phyloP scores from a whole-genome alignment of 768 basidiomycete species.

The Macrolepiota fuliginosa region DNA sequence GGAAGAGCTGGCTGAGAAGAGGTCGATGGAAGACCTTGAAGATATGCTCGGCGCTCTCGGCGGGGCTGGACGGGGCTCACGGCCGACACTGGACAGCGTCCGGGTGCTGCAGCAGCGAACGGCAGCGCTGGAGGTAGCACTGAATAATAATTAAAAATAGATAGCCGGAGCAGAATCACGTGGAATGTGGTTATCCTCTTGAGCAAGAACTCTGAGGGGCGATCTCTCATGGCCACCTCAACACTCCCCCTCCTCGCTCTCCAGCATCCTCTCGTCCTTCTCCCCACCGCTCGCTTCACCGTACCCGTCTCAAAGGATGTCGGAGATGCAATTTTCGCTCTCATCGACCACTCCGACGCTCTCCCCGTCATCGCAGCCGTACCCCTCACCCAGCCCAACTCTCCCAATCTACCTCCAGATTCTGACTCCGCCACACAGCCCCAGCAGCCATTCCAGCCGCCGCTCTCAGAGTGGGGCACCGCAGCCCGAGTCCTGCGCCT shows the following conservation, averaged over 20 bases:
- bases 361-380: conserved; percentile 71
- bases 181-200: background rate
- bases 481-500: conserved; percentile 72
- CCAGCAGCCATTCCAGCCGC: conserved; percentile 13
- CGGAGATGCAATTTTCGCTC: conserved; percentile 62
- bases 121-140: background rate
- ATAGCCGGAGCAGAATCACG: background rate
- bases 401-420: background rate
- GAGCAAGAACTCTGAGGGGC: too few species aligned
- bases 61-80: conserved; percentile 22
- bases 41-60: conserved; percentile 33
- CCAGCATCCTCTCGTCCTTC: conserved; percentile 67
- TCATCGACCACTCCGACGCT: conserved; percentile 67
- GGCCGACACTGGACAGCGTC: conserved; percentile 20
- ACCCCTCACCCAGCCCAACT: conserved; percentile 39
- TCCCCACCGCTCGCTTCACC: conserved; percentile 70
- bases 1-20: conserved; percentile 41
- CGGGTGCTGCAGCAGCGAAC: background rate
- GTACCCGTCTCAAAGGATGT: conserved; percentile 60
- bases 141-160: conserved; percentile 7
- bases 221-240: conserved; percentile 35
- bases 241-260: conserved; percentile 71
- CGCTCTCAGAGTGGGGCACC: conserved; percentile 55
- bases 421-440: background rate
- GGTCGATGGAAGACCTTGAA: conserved; percentile 47